Percentiles rank a stretch among this genome's conserved stretches.
phyloP scores from a whole-genome alignment of 768 basidiomycete species.

The Suillus americanus region DNA sequence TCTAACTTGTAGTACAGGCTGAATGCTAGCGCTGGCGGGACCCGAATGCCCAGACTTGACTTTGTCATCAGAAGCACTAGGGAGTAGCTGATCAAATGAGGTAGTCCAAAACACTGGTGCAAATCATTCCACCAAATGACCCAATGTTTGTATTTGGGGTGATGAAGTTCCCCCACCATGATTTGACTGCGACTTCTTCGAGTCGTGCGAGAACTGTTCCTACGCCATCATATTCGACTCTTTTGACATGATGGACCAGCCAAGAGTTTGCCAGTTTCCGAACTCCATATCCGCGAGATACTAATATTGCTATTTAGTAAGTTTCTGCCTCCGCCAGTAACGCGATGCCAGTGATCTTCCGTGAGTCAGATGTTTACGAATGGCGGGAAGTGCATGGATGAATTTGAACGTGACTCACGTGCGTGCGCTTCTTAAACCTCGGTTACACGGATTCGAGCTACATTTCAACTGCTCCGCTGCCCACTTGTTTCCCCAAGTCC shows the following conservation, averaged over 20 bases:
- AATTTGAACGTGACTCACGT: no score
- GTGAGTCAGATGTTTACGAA: no score
- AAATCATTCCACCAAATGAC: not conserved
- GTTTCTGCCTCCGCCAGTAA: not conserved
- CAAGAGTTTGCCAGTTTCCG: not conserved
- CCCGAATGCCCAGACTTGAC: constrained; percentile 11
- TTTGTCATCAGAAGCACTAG: constrained; percentile 7
- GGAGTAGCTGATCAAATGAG: no score
- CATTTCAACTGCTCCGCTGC: no score
- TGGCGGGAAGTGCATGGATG: no score
- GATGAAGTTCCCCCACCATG: not conserved
- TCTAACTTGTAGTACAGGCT: not conserved
- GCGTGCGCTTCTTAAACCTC: no score
- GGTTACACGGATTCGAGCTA: no score
- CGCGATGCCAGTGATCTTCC: not conserved
- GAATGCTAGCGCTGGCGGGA: not conserved
- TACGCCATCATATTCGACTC: not conserved
- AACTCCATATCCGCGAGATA: not conserved
- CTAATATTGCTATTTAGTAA: no score
- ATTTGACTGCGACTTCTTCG: not conserved
- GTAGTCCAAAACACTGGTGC: not conserved
- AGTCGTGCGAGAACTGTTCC: not conserved
- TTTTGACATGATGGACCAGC: not conserved
- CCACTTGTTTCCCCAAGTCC: no score
- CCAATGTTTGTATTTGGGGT: not conserved